Percentiles rank a stretch among this genome's conserved stretches.
These are phyloP conservation scores for Diaporthe caulivora DNA, from an alignment of 2,329 filamentous ascomycete species.

Conservation along the genomic window DNA sequence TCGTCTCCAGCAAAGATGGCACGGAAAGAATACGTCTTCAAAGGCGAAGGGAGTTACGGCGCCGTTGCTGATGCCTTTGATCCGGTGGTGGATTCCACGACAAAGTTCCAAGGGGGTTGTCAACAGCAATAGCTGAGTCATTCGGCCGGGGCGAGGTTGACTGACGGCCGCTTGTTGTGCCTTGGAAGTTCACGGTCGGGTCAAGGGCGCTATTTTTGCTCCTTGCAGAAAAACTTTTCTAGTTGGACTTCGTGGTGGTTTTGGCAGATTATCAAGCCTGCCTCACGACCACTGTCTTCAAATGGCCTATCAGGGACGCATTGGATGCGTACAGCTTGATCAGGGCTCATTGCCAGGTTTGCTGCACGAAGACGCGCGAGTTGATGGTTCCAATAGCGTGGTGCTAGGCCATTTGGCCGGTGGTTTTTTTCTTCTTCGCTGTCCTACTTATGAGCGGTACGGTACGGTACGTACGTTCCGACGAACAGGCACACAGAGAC, in stretches of 20 bases:
- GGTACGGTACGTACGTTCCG: neutral
- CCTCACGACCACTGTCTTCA: neutral
- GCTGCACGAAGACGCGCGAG: neutral
- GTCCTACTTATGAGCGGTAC: too few species aligned
- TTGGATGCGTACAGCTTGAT: neutral
- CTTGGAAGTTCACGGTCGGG: neutral
- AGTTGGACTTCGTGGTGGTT: neutral
- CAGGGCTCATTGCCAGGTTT: neutral
- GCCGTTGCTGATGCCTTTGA: neutral
- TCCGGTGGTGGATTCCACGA: neutral
- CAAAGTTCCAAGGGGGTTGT: neutral
- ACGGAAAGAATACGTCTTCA: neutral
- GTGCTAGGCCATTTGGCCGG: neutral
- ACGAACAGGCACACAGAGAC: neutral
- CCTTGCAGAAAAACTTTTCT: neutral
- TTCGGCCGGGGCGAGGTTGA: neutral
- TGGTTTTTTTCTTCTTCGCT: neutral
- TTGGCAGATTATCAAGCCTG: neutral
- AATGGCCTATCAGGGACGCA: neutral
- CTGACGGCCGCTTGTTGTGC: neutral
- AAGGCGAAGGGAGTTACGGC: neutral
- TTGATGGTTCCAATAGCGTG: constrained; percentile 1
- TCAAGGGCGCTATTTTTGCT: neutral
- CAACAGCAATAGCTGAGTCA: too few species aligned
- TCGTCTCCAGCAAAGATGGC: neutral